Evolutionary conservation across 257 asterid genomes (phyloP).

Genomic region (Ilex asprella): DNA sequence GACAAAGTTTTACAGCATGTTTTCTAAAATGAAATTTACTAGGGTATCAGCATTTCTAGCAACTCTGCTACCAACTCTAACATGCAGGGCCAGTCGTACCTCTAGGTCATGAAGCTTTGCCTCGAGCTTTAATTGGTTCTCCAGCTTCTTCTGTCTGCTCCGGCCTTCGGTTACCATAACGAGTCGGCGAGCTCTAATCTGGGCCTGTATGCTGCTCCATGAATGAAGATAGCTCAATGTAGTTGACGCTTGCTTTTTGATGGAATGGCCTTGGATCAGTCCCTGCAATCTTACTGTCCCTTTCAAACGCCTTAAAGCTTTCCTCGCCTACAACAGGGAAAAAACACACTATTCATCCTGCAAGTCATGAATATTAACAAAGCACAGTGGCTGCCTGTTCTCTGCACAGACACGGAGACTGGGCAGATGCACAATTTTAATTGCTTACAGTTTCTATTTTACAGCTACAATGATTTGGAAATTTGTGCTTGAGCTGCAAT

Average conservation of each 20-base stretch:
- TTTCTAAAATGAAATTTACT: too few relatives aligned
- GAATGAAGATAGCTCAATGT: conserved; percentile 58
- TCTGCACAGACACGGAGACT: too few relatives aligned
- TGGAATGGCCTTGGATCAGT: conserved; percentile 44
- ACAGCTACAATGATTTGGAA: too few relatives aligned
- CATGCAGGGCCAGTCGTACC: conserved; percentile 31
- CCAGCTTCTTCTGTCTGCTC: conserved; percentile 69
- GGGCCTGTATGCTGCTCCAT: conserved; percentile 71
- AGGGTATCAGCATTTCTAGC: too few relatives aligned
- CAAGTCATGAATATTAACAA: too few relatives aligned
- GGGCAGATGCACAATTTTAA: too few relatives aligned
- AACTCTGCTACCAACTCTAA: too few relatives aligned
- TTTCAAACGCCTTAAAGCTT: conserved; percentile 39
- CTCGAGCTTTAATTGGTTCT: conserved; percentile 77
- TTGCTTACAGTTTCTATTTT: too few relatives aligned
- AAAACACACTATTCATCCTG: conserved; percentile 1
- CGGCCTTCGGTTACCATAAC: conserved; percentile 72
- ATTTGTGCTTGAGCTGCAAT: too few relatives aligned
- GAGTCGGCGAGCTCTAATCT: conserved; percentile 63
- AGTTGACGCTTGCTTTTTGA: conserved; percentile 65
- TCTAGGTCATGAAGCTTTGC: conserved; percentile 81
- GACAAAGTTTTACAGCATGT: too few relatives aligned
- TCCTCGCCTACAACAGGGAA: conserved; percentile 59
- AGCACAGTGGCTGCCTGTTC: background rate
- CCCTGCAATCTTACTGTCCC: conserved; percentile 55